phyloP scores from a whole-genome alignment of 208 protist species.

The Blastocrithidia nonstop region DNA sequence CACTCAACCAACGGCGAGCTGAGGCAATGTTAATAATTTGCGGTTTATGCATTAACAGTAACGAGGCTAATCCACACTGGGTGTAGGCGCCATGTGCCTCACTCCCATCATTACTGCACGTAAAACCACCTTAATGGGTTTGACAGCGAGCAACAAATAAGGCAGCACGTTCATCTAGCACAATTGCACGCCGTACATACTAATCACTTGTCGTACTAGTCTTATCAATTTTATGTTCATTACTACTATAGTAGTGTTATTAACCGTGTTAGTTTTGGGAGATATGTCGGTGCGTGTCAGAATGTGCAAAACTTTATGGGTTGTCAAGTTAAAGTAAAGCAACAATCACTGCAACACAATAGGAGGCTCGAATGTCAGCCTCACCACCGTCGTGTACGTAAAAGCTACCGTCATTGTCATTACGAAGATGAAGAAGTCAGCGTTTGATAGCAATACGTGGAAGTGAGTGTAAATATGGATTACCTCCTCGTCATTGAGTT shows the following conservation, averaged over 20 bases:
- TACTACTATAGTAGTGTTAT: no score
- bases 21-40: slow-evolving; percentile 27
- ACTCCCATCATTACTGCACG: slow-evolving; percentile 18
- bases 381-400: slow-evolving; percentile 74
- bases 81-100: slow-evolving; percentile 91
- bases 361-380: slow-evolving; percentile 73
- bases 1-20: slow-evolving; percentile 60
- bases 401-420: slow-evolving; percentile 51
- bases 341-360: slow-evolving; percentile 69
- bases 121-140: slow-evolving; percentile 87
- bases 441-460: slow-evolving; percentile 61
- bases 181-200: slow-evolving; percentile 13
- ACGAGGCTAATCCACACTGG: slow-evolving; percentile 69
- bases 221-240: no score
- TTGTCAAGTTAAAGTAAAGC: slow-evolving; percentile 51
- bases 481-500: background rate
- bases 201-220: slow-evolving; percentile 2
- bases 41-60: slow-evolving; percentile 43
- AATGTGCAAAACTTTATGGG: slow-evolving; percentile 5
- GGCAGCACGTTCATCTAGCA: slow-evolving; percentile 31
- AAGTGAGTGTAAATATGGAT: slow-evolving; percentile 18
- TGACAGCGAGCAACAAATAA: slow-evolving; percentile 67
- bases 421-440: slow-evolving; percentile 72
- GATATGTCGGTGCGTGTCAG: background rate
- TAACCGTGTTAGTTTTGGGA: background rate